These are phyloP conservation scores for Leccinum ochraceum DNA, from an alignment of 768 basidiomycete species.

Conservation along the genomic window DNA sequence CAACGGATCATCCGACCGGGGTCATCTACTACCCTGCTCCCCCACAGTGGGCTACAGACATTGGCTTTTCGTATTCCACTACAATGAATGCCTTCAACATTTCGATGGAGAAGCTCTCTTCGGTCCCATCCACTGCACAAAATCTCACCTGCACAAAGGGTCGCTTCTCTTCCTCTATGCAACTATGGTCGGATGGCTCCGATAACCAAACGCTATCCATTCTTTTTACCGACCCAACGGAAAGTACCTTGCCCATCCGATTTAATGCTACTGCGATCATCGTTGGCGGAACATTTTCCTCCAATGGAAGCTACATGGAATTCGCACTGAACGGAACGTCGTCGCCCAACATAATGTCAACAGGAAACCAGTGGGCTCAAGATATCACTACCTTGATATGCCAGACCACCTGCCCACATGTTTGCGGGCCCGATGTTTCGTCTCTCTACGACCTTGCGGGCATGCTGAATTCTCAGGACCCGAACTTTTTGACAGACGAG, in stretches of 20 bases:
- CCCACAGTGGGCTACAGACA: not conserved
- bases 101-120: conserved; percentile 13
- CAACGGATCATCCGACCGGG: not conserved
- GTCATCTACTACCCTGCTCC: conserved; percentile 18
- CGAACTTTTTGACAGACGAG: not conserved
- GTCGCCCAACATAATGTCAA: conserved; percentile 11
- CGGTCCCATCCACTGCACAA: conserved; percentile 13
- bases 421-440: not conserved
- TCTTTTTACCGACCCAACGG: no score
- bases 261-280: conserved; percentile 14
- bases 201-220: conserved; percentile 16
- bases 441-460: conserved; percentile 11
- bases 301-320: conserved; percentile 10
- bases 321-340: conserved; percentile 20
- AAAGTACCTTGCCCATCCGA: not conserved
- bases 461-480: not conserved
- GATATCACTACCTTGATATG: conserved; percentile 21
- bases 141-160: conserved; percentile 5
- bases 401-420: not conserved
- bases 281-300: conserved; percentile 8
- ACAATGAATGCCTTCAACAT: conserved; percentile 20
- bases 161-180: fast-evolving
- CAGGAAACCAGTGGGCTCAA: conserved; percentile 14
- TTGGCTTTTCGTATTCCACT: conserved; percentile 1
- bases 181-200: conserved; percentile 8